Conservation (phyloP, 306 rosid genomes). For the Citrullus amarus region DNA sequence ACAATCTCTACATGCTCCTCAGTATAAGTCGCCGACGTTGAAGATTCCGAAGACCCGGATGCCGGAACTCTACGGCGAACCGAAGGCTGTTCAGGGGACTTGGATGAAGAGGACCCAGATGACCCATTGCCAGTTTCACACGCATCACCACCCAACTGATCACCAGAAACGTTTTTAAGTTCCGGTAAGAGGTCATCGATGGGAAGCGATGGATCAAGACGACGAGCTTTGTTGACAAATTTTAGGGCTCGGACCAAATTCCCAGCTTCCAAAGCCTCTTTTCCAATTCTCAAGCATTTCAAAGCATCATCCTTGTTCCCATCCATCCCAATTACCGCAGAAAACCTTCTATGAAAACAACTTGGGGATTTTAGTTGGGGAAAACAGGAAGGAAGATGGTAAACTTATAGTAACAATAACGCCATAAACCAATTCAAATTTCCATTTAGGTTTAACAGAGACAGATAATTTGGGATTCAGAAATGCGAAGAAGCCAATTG, state of each 20-base stretch:
- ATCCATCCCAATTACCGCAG: slow-evolving; percentile 37
- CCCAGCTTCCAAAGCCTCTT: slow-evolving; percentile 53
- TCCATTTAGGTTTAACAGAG: background rate
- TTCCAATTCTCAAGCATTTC: slow-evolving; percentile 67
- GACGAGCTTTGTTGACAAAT: slow-evolving; percentile 67
- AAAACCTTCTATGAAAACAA: slow-evolving; percentile 10
- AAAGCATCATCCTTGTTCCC: slow-evolving; percentile 90
- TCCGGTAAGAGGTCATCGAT: slow-evolving; percentile 49
- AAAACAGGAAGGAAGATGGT: background rate
- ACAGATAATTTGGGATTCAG: background rate
- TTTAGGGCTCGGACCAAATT: slow-evolving; percentile 66
- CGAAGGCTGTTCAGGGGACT: slow-evolving; percentile 40
- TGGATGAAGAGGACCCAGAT: slow-evolving; percentile 15
- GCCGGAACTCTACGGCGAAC: slow-evolving; percentile 43
- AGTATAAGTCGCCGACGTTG: slow-evolving; percentile 24
- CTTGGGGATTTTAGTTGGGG: background rate
- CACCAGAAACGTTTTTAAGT: slow-evolving; percentile 23
- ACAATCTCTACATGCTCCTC: slow-evolving; percentile 62
- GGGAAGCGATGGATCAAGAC: slow-evolving; percentile 63
- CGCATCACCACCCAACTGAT: slow-evolving; percentile 15
- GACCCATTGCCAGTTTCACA: slow-evolving; percentile 19
- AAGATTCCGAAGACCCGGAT: slow-evolving; percentile 24
- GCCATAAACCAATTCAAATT: background rate
- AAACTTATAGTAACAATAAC: background rate
- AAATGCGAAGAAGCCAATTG: background rate